phyloP scores from a whole-genome alignment of 2,329 filamentous ascomycete species.

The Orbilia javanica region DNA sequence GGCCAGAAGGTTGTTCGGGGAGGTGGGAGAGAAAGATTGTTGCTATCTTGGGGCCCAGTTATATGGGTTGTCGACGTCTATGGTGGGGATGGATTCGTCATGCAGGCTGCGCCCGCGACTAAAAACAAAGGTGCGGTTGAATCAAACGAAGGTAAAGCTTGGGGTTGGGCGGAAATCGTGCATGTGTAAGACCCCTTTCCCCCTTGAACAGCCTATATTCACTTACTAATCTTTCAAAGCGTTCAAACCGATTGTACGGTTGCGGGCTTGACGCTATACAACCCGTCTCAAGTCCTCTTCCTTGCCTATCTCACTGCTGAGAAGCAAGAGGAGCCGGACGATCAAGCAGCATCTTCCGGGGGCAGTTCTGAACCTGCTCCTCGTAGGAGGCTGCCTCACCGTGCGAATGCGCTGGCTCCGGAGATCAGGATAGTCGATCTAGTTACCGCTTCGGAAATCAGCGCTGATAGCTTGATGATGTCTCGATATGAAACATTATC shows the following conservation, averaged over 20 bases:
- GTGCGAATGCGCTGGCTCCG: conserved; percentile 83
- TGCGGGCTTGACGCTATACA: conserved; percentile 96
- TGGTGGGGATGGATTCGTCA: conserved; percentile 75
- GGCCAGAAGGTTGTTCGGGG: conserved; percentile 63
- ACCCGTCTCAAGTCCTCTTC: conserved; percentile 87
- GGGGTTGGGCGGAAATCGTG: conserved; percentile 87
- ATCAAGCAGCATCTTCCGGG: conserved; percentile 65
- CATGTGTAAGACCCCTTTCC: conserved; percentile 77
- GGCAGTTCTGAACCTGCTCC: conserved; percentile 61
- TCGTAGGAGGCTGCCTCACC: conserved; percentile 66
- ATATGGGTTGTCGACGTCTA: conserved; percentile 96
- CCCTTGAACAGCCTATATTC: conserved; percentile 63
- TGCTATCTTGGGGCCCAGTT: conserved; percentile 95
- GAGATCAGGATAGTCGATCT: conserved; percentile 93
- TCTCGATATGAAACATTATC: conserved; percentile 88
- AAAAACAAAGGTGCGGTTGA: conserved; percentile 62
- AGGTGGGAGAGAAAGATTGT: conserved; percentile 74
- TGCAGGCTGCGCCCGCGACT: conserved; percentile 44
- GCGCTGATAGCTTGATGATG: conserved; percentile 86
- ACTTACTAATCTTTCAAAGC: conserved; percentile 66
- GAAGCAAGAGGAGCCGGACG: conserved; percentile 65
- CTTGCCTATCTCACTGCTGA: conserved; percentile 84
- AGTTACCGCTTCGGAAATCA: conserved; percentile 82
- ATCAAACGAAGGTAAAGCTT: conserved; percentile 77
- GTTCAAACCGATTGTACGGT: conserved; percentile 97